Evolutionary conservation across 2,329 filamentous ascomycete species (phyloP), one percentile per base, ranked within the genome.

Genomic region (Ciborinia camelliae): DNA sequence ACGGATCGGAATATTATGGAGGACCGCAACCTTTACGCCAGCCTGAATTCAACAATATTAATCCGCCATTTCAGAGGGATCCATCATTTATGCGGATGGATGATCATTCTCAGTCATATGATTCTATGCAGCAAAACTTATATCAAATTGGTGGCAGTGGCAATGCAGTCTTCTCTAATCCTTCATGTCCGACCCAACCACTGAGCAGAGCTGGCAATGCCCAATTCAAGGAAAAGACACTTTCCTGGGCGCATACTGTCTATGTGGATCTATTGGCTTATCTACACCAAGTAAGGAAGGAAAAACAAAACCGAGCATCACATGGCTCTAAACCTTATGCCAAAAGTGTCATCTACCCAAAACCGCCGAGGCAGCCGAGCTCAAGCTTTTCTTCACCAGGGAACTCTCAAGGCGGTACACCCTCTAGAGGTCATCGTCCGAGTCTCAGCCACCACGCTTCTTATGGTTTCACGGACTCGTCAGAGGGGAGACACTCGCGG

Each of bases 211-310:
- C 68, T 41, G 70, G 61, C 51, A 73, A 80, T 69, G 73, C 75
- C 15, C 79, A 81, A 64, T 91, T 91, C 73, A 88, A 86, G 68
- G 89, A 92, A 68, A 88, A 86, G 68, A 84, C 85, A 2, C 77
- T 92, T 30, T 80, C 83, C 18, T 87, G 86, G 77, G 90, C 90
- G n/a, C 88, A 92, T 74, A 82, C 82, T 69, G 84, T 88, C 39
- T 93, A 93, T 75, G 80, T 90, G 55, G 87, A 91, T 68, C 81
- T 94, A 9, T 78, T 93, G 4, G 78, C 85, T 12, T 86, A 85
- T 68, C 79, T 90, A 8, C 86, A 90, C 67, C 82, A 85, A 61
- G 80, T 79, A 26, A 86, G 85, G 65, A 86, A 81, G 71, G 75
- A 79, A 2, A 73, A 73, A 30, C 75, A 65, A 20, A 67, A 71